Percentiles rank a stretch among this genome's conserved stretches.
Conservation (phyloP, 768 basidiomycete genomes). For the Agrocybe praecox region DNA sequence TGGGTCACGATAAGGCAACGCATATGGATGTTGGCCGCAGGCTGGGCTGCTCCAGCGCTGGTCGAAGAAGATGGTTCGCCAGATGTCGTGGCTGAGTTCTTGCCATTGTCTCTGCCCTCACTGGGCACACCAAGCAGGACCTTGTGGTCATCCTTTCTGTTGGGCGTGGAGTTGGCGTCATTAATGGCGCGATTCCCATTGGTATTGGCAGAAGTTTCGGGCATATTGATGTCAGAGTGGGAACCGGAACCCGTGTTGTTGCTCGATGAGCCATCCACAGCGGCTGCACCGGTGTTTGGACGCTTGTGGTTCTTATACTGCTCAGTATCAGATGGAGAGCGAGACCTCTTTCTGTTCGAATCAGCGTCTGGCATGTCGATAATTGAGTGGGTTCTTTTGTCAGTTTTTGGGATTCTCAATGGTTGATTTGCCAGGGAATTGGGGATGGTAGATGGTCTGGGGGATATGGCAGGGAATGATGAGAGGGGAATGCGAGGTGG, state of each 20-base stretch:
- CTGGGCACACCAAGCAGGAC: constrained; percentile 24
- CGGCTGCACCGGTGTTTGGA: constrained; percentile 75
- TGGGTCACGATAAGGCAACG: constrained; percentile 98
- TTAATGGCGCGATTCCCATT: constrained; percentile 38
- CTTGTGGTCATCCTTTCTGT: constrained; percentile 38
- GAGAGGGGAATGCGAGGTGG: constrained; percentile 66
- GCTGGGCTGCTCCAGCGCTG: constrained; percentile 44
- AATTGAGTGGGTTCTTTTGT: constrained; percentile 46
- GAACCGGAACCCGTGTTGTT: constrained; percentile 49
- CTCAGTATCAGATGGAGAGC: constrained; percentile 82
- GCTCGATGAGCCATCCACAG: constrained; percentile 63
- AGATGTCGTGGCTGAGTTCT: constrained; percentile 49
- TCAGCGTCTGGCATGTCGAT: constrained; percentile 84
- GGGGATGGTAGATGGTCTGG: constrained; percentile 48
- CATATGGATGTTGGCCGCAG: constrained; percentile 92
- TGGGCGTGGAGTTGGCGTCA: constrained; percentile 56
- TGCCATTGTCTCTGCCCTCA: constrained; percentile 35
- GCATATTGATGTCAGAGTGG: constrained; percentile 66
- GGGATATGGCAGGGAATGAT: constrained; percentile 51
- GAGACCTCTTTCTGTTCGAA: constrained; percentile 83
- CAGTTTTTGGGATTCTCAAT: constrained; percentile 26
- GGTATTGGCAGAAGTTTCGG: constrained; percentile 50
- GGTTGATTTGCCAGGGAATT: constrained; percentile 46
- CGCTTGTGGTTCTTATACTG: constrained; percentile 82
- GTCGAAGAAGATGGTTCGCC: constrained; percentile 49